Evolutionary conservation across 2,329 filamentous ascomycete species (phyloP).

Genomic region (Xylariaceae sp.): DNA sequence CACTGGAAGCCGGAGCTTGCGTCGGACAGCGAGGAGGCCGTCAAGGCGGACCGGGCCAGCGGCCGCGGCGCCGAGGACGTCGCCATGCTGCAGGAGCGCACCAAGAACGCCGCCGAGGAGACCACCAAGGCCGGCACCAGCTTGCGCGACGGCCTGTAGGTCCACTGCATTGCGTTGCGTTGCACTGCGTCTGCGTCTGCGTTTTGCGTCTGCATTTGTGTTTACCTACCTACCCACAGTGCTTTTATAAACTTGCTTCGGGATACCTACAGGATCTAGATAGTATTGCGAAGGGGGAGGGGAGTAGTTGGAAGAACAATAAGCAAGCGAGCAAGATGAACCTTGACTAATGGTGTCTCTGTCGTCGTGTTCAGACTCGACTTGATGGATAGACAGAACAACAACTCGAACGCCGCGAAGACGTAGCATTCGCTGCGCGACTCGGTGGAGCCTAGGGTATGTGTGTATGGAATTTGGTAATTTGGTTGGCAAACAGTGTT

Average conservation of each 20-base stretch:
- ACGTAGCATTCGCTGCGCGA: neutral
- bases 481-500: neutral
- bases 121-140: conserved; percentile 52
- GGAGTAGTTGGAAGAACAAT: neutral
- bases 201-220: too few species aligned
- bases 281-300: neutral
- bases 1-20: conserved; percentile 80
- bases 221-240: too few species aligned
- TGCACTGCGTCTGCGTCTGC: too few species aligned
- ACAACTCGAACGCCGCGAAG: conserved; percentile 6
- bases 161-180: neutral
- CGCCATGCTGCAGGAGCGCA: conserved; percentile 59
- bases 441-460: neutral
- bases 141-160: conserved; percentile 47
- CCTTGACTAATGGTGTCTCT: conserved; percentile 5
- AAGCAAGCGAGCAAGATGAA: neutral
- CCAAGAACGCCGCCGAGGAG: conserved; percentile 56
- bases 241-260: neutral
- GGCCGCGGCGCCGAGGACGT: conserved; percentile 47
- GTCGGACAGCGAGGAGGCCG: conserved; percentile 75
- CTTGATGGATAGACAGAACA: conserved; percentile 17
- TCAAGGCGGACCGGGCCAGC: conserved; percentile 65
- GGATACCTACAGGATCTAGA: neutral
- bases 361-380: conserved; percentile 7
- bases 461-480: neutral